A percentile compares a stretch with the other conserved stretches of the same genome.
phyloP scores from a whole-genome alignment of 192 early-diverging fungal species.

The Backusella sp. region DNA sequence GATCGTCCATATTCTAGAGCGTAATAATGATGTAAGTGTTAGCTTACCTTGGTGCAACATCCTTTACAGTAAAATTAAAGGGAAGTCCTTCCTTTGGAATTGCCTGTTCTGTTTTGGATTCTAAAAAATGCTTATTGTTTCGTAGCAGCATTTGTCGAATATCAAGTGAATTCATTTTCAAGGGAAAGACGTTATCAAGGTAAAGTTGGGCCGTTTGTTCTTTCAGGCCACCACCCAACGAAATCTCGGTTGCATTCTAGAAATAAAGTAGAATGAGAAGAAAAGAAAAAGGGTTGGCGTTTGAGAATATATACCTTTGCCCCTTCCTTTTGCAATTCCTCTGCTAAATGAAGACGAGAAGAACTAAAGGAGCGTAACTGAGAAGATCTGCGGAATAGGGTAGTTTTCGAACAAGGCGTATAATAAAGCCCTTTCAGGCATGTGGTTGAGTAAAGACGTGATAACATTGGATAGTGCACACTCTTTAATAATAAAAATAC shows the following conservation, averaged over 20 bases:
- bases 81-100: conserved; percentile 47
- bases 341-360: background rate
- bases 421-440: background rate
- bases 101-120: conserved; percentile 9
- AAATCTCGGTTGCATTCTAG: background rate
- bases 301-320: background rate
- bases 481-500: background rate
- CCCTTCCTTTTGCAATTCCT: background rate
- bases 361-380: background rate
- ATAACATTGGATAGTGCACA: background rate
- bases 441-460: background rate
- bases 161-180: conserved; percentile 35
- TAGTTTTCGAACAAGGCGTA: background rate
- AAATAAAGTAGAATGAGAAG: background rate
- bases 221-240: background rate
- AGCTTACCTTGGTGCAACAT: conserved; percentile 49
- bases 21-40: background rate
- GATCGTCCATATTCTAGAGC: background rate
- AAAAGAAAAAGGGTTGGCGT: background rate
- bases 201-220: conserved; percentile 25
- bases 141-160: conserved; percentile 36
- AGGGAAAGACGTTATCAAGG: conserved; percentile 41
- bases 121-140: conserved; percentile 18
- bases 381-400: background rate
- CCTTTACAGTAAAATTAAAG: conserved; percentile 44